Percentiles rank a stretch among this genome's conserved stretches.
phyloP scores from a whole-genome alignment of 202 grass and related monocot genomes.

The Eragrostis tef region DNA sequence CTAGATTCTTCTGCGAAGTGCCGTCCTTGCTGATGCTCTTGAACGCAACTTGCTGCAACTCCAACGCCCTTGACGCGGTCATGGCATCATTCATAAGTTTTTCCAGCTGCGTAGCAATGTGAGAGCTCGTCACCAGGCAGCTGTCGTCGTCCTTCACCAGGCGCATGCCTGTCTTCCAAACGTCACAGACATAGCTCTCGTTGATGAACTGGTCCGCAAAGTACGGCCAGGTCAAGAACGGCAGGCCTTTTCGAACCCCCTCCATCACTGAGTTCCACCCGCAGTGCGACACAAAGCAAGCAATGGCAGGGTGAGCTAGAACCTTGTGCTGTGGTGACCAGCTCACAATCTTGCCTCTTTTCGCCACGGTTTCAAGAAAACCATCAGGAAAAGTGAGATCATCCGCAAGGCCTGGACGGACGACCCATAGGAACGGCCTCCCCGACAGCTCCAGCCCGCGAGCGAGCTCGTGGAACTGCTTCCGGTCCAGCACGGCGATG shows the following conservation, averaged over 20 bases:
- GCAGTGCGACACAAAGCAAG: too few species aligned
- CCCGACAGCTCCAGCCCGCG: background rate
- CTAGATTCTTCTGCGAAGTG: constrained; percentile 34
- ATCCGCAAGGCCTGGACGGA: background rate
- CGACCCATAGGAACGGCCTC: constrained; percentile 26
- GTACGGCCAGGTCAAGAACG: constrained; percentile 37
- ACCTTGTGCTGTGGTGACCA: background rate
- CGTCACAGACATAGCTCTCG: constrained; percentile 37
- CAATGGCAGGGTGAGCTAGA: too few species aligned
- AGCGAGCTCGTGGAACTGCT: too few species aligned
- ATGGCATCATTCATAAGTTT: background rate
- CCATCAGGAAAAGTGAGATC: background rate
- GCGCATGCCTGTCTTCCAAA: constrained; percentile 4
- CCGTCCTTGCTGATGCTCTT: constrained; percentile 11
- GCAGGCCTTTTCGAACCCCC: background rate
- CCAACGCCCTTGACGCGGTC: background rate
- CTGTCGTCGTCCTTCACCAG: background rate
- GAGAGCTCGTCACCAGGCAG: background rate
- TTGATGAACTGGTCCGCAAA: constrained; percentile 37
- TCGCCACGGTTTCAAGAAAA: background rate
- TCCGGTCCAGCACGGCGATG: background rate
- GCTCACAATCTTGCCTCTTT: constrained; percentile 33
- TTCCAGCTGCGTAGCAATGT: background rate
- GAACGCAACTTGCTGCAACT: constrained; percentile 23
- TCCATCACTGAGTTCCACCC: background rate